Evolutionary conservation across 352 stramenopile species (phyloP).

Genomic region (Phytopythium sindhum): DNA sequence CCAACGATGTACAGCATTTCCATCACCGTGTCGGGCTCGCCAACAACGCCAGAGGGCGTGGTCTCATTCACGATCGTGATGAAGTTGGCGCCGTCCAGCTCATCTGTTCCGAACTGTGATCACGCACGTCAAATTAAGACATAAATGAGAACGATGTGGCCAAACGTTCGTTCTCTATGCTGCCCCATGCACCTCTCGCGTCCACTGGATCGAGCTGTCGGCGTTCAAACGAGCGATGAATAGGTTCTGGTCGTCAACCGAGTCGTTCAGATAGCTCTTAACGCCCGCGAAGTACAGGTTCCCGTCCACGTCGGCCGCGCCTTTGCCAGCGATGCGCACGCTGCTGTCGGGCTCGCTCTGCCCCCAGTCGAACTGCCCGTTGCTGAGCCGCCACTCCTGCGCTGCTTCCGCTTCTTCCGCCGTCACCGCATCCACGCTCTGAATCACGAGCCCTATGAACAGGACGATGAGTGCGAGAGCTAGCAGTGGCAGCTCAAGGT

Average conservation of each 20-base stretch:
- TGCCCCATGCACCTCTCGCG: slow-evolving; percentile 29
- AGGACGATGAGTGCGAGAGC: neutral
- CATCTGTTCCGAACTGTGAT: slow-evolving; percentile 42
- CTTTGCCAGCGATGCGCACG: slow-evolving; percentile 36
- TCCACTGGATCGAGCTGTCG: slow-evolving; percentile 47
- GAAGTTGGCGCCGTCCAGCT: slow-evolving; percentile 52
- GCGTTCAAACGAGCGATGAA: slow-evolving; percentile 51
- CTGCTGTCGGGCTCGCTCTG: slow-evolving; percentile 26
- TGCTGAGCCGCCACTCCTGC: slow-evolving; percentile 36
- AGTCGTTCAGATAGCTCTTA: slow-evolving; percentile 27
- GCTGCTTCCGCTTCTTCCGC: slow-evolving; percentile 22
- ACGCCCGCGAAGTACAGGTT: slow-evolving; percentile 64
- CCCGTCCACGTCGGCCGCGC: slow-evolving; percentile 29
- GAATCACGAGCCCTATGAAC: neutral
- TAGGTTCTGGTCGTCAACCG: slow-evolving; percentile 36
- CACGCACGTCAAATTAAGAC: neutral
- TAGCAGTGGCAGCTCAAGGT: neutral
- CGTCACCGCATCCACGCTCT: neutral
- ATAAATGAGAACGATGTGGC: neutral
- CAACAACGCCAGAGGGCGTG: neutral
- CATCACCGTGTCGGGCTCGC: slow-evolving; percentile 4
- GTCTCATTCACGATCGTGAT: slow-evolving; percentile 54
- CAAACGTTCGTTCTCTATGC: neutral
- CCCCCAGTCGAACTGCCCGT: slow-evolving; percentile 52
- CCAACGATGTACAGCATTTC: slow-evolving; percentile 59